Evolutionary conservation across 345 rosid genomes (phyloP), one percentile per base, ranked within the genome.

Genomic region (Lepidium aucheri): DNA sequence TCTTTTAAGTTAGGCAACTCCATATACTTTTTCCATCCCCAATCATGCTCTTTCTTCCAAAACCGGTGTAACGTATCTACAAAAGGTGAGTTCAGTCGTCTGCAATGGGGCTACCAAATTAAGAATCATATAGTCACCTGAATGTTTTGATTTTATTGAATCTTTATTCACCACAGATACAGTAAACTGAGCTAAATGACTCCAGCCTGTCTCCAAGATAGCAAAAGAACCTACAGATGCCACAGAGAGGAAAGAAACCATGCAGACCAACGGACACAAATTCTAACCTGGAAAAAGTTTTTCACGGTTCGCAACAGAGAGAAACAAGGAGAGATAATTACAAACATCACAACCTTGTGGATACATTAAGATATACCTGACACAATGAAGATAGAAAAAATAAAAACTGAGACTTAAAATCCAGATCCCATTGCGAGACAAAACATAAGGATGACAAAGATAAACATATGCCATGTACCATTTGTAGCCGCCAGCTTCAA

Each of bases 1-100:
- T 94, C 97, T 46, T 74, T 63, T 45, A 94, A 81, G 82, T 94
- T 94, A 13, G 88, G 77, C 44, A 94, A 82, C 67, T 88, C 99
- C 91, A 94, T 94, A 79, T 90, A 94, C 77, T 94, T 94, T 82
- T 94, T 94, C 99, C 99, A 90, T 4, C 99, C 99, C 99, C 99
- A 94, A 53, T 90, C 99, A 77, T 94, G 99, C 88, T 94, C 99
- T 74, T 94, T 90, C 90, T 94, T 90, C 80, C 96, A 85, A 74
- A 94, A 94, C 13, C 97, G 96, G 82, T 94, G 99, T 49, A 94
- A 68, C 32, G 99, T 94, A 82, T 94, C 97, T 94, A 78, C 77
- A 83, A 58, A 49, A 67, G 32, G 58, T 63, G 36, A 53, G 69
- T 52, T 55, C 65, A 64, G 80, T 78, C 34, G 73, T 41, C 65